Evolutionary conservation across 805 yeast genomes (phyloP).

Genomic region (Saccharomycopsis selenospora): DNA sequence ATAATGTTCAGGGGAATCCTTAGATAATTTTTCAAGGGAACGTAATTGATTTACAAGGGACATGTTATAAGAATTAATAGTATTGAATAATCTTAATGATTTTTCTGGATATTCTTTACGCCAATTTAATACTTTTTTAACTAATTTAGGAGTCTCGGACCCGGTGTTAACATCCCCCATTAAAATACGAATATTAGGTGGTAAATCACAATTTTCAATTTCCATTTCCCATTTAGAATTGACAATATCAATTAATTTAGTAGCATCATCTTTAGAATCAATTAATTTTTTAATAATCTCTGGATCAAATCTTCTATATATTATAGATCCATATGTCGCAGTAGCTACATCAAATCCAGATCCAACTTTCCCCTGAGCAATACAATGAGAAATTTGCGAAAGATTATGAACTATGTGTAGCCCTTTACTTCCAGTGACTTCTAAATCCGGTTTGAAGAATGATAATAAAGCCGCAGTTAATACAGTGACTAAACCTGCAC

Average conservation of each 20-base stretch:
- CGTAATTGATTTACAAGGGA: constrained; percentile 43
- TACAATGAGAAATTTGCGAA: constrained; percentile 85
- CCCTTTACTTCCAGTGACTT: constrained; percentile 25
- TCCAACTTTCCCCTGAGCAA: constrained; percentile 92
- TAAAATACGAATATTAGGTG: constrained; percentile 57
- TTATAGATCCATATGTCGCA: constrained; percentile 85
- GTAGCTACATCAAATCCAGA: constrained; percentile 97
- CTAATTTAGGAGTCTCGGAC: constrained; percentile 89
- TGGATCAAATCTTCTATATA: constrained; percentile 71
- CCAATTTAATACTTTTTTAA: constrained; percentile 71
- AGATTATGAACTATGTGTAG: constrained; percentile 60
- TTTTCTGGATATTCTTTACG: constrained; percentile 41
- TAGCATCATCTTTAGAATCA: constrained; percentile 27
- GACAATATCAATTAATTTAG: constrained; percentile 31
- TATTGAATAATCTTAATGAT: constrained; percentile 45
- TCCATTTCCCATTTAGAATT: constrained; percentile 48
- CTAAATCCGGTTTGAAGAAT: constrained; percentile 33
- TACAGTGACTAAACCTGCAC: constrained; percentile 87
- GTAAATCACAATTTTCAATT: constrained; percentile 52
- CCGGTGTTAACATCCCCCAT: constrained; percentile 96
- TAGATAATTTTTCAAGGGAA: constrained; percentile 31
- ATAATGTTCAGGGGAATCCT: constrained; percentile 33
- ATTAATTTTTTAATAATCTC: constrained; percentile 34
- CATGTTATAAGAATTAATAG: constrained; percentile 53
- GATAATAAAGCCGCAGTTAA: constrained; percentile 63